Conservation (phyloP, 176 grass and related monocot species). For the Typha latifolia region DNA sequence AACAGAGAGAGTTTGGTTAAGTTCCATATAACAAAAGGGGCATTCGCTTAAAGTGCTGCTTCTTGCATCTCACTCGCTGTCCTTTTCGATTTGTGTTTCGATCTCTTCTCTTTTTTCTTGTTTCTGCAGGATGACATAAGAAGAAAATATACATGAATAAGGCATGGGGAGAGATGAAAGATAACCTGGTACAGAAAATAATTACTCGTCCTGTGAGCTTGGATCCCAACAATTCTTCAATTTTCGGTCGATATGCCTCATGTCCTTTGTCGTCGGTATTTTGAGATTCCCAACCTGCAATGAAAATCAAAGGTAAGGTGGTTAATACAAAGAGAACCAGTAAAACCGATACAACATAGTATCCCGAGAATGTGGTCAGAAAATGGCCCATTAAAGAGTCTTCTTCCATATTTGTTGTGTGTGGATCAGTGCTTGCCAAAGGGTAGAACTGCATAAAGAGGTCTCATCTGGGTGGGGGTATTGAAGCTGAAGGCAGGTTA, state of each 20-base stretch:
- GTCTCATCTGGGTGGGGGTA: too few species aligned
- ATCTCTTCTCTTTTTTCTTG: conserved; percentile 70
- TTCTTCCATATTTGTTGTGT: too few species aligned
- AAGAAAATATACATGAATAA: conserved; percentile 3
- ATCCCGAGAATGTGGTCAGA: too few species aligned
- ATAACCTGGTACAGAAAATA: background rate
- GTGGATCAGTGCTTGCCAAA: too few species aligned
- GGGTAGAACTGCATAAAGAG: too few species aligned
- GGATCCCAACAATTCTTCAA: conserved; percentile 69
- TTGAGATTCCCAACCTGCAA: conserved; percentile 43
- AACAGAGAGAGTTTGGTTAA: too few species aligned
- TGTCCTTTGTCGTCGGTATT: conserved; percentile 42
- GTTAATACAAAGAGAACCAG: background rate
- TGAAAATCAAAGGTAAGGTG: background rate
- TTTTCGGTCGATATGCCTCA: conserved; percentile 61
- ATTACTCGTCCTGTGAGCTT: conserved; percentile 59
- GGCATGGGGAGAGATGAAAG: too few species aligned
- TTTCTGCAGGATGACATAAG: conserved; percentile 19
- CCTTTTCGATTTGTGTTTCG: conserved; percentile 75
- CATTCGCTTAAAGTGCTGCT: background rate
- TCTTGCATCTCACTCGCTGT: conserved; percentile 26
- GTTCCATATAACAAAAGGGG: too few species aligned
- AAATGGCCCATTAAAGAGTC: too few species aligned
- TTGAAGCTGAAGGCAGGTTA: too few species aligned
- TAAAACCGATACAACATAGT: background rate